Conservation (phyloP, 78 protist genomes). For the Goniomonas avonlea region DNA sequence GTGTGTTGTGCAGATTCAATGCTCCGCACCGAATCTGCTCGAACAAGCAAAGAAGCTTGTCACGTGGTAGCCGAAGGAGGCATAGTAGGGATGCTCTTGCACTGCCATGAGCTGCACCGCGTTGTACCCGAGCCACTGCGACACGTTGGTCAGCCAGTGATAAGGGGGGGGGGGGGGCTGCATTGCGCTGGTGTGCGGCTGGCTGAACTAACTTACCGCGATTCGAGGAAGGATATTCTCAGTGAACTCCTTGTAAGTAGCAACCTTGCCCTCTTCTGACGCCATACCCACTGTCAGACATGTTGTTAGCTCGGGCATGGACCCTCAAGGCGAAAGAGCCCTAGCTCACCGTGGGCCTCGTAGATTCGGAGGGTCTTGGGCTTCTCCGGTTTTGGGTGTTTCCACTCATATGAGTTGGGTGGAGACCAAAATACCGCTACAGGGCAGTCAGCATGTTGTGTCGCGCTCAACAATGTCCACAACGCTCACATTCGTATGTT, state of each 20-base stretch:
- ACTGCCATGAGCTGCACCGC: slow-evolving; percentile 88
- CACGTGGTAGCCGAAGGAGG: slow-evolving; percentile 72
- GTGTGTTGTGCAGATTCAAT: too few relatives aligned
- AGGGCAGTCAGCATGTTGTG: too few relatives aligned
- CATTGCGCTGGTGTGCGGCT: neutral
- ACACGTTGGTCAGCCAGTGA: neutral
- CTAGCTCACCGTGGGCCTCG: slow-evolving; percentile 67
- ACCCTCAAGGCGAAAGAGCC: neutral
- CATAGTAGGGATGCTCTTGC: slow-evolving; percentile 94
- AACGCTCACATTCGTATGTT: neutral
- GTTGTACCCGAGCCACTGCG: slow-evolving; percentile 39
- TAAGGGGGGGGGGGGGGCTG: neutral
- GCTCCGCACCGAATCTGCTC: too few relatives aligned
- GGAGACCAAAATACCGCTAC: slow-evolving; percentile 75
- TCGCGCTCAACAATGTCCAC: too few relatives aligned
- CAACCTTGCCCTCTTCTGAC: slow-evolving; percentile 51
- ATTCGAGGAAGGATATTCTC: slow-evolving; percentile 28
- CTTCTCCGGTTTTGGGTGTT: slow-evolving; percentile 42
- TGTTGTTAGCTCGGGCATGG: neutral
- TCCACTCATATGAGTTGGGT: slow-evolving; percentile 21
- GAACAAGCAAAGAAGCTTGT: slow-evolving; percentile 52
- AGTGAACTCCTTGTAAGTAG: slow-evolving; percentile 1
- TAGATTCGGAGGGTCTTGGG: slow-evolving; percentile 64
- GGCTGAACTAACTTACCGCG: neutral
- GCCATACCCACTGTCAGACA: slow-evolving; percentile 73